Evolutionary conservation across 1,284 basidiomycete genomes (phyloP).

Genomic region (Cerioporus squamosus): DNA sequence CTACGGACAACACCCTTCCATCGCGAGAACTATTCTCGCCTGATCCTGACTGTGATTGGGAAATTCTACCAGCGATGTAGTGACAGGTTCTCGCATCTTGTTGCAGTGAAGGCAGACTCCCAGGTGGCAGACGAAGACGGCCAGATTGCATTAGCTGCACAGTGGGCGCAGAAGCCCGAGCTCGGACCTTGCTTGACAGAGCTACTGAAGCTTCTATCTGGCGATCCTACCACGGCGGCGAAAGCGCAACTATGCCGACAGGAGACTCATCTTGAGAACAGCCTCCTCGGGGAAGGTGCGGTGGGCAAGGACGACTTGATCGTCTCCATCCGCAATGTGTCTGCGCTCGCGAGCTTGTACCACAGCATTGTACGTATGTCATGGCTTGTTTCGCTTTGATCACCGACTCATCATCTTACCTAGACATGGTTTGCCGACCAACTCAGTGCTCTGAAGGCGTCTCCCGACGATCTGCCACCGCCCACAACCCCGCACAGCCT

Average conservation of each 20-base stretch:
- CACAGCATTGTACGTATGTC: constrained; percentile 76
- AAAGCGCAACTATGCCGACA: constrained; percentile 66
- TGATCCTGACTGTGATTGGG: constrained; percentile 94
- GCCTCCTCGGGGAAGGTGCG: constrained; percentile 55
- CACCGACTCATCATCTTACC: background rate
- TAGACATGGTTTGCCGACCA: constrained; percentile 85
- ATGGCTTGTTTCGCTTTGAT: background rate
- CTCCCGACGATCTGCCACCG: constrained; percentile 58
- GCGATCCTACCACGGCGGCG: constrained; percentile 48
- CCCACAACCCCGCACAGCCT: constrained; percentile 52
- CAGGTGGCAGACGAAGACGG: constrained; percentile 44
- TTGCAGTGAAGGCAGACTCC: constrained; percentile 47
- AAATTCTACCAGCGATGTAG: constrained; percentile 97
- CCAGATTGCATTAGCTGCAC: constrained; percentile 68
- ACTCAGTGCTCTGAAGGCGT: constrained; percentile 66
- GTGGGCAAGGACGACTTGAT: constrained; percentile 77
- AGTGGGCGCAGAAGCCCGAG: constrained; percentile 88
- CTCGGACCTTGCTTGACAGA: constrained; percentile 74
- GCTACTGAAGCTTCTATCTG: constrained; percentile 42
- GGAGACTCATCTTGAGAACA: constrained; percentile 79
- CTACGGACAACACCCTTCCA: constrained; percentile 95
- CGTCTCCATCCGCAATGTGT: constrained; percentile 74
- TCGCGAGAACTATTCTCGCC: constrained; percentile 89
- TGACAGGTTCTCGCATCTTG: constrained; percentile 82
- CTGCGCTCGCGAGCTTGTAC: constrained; percentile 81